Percentiles rank a stretch among this genome's conserved stretches.
phyloP scores from a whole-genome alignment of 768 basidiomycete species.

The Cyclocybe aegerita region DNA sequence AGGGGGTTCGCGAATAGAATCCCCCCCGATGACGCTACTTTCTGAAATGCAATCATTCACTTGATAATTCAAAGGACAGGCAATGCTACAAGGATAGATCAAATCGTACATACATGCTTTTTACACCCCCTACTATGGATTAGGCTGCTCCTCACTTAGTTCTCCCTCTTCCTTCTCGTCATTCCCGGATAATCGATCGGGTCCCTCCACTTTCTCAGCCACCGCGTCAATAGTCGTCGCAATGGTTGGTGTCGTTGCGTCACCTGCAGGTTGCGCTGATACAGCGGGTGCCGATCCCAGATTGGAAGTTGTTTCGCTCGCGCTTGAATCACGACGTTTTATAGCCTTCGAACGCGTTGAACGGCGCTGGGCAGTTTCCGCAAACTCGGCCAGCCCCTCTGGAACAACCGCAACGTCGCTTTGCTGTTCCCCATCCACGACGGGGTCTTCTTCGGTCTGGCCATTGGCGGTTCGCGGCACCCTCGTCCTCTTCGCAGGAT shows the following conservation, averaged over 20 bases:
- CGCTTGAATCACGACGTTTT: slow-evolving; percentile 49
- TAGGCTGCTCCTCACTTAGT: slow-evolving; percentile 31
- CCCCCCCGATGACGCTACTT: too few species aligned
- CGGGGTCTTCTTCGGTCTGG: slow-evolving; percentile 41
- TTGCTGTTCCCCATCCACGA: slow-evolving; percentile 24
- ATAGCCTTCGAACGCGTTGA: slow-evolving; percentile 45
- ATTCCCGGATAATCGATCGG: slow-evolving; percentile 9
- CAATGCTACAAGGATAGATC: slow-evolving; percentile 2
- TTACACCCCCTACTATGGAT: background rate
- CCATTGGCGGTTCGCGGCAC: slow-evolving; percentile 43
- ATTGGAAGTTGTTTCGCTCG: slow-evolving; percentile 46
- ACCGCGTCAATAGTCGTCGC: background rate
- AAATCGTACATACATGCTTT: slow-evolving; percentile 2
- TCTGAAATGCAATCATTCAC: background rate
- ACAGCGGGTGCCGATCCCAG: slow-evolving; percentile 20
- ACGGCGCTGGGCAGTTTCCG: slow-evolving; percentile 41
- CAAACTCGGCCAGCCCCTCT: slow-evolving; percentile 30
- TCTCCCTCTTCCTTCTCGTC: slow-evolving; percentile 38
- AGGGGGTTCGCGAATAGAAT: too few species aligned
- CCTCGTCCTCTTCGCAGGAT: slow-evolving; percentile 68
- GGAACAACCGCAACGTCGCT: slow-evolving; percentile 23
- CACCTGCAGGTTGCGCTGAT: slow-evolving; percentile 1
- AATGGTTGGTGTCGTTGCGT: background rate
- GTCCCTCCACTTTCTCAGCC: slow-evolving; percentile 5
- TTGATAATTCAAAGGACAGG: background rate